Conservation (phyloP, 75 land plant genomes). For the Cunninghamia lanceolata region DNA sequence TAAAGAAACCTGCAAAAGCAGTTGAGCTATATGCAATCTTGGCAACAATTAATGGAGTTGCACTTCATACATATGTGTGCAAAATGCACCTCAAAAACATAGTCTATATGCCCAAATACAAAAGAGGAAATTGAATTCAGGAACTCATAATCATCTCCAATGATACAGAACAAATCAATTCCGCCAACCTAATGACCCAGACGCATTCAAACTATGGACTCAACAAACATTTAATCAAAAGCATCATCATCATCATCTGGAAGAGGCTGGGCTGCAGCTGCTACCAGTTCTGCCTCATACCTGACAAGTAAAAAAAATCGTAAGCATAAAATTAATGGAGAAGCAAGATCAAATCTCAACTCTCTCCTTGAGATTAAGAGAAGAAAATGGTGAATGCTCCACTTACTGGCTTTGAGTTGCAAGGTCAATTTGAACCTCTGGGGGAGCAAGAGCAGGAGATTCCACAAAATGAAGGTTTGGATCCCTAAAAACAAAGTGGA, state of each 20-base stretch:
- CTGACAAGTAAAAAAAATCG: constrained; percentile 21
- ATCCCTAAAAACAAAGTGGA: constrained; percentile 26
- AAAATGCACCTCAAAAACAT: not conserved
- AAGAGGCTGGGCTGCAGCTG: constrained; percentile 62
- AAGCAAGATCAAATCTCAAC: not conserved
- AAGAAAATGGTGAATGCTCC: not conserved
- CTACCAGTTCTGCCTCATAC: constrained; percentile 54
- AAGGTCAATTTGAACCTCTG: constrained; percentile 76
- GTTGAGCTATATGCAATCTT: not conserved
- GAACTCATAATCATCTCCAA: not conserved
- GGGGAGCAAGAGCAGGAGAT: constrained; percentile 74
- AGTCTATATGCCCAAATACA: not conserved
- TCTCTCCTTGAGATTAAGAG: not conserved
- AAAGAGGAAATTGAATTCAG: not conserved
- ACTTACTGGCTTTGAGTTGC: constrained; percentile 48
- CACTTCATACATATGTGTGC: not conserved
- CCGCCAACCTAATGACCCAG: not conserved
- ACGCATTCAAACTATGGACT: not conserved
- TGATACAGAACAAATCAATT: not conserved
- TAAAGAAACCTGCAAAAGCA: not conserved
- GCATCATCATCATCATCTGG: constrained; percentile 75
- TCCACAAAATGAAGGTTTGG: constrained; percentile 64
- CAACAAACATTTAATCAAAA: constrained; percentile 26
- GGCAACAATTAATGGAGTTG: not conserved
- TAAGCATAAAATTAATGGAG: not conserved